Evolutionary conservation across 768 basidiomycete genomes (phyloP).

Genomic region (Boletellus sp.): DNA sequence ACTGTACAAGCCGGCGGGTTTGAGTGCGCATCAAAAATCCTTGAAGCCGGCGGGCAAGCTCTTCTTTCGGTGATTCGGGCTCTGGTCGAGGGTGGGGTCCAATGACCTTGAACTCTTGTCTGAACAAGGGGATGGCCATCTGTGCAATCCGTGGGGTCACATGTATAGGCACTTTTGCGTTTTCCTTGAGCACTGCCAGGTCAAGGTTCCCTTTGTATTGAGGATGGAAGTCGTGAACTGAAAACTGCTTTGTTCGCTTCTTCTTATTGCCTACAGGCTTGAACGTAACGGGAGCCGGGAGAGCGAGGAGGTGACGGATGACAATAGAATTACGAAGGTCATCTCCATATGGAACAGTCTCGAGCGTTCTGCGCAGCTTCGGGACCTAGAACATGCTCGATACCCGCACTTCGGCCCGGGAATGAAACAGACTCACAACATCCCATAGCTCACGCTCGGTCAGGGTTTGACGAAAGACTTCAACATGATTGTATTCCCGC

Average conservation of each 20-base stretch:
- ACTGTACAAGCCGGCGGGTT: constrained; percentile 12
- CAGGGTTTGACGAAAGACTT: constrained; percentile 17
- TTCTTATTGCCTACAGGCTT: constrained; percentile 8
- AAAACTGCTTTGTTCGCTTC: not conserved
- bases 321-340: constrained; percentile 17
- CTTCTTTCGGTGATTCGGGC: constrained; percentile 7
- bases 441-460: constrained; percentile 28
- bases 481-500: constrained; percentile 21
- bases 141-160: constrained; percentile 59
- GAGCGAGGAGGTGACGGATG: constrained; percentile 17
- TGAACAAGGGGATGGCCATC: constrained; percentile 50
- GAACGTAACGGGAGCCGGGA: constrained; percentile 8
- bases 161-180: constrained; percentile 52
- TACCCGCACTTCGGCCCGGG: not conserved
- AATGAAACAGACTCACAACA: constrained; percentile 13
- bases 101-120: constrained; percentile 51
- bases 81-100: constrained; percentile 37
- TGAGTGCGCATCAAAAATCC: constrained; percentile 20
- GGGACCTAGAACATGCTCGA: constrained; percentile 14
- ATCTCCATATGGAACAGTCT: constrained; percentile 20
- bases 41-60: constrained; percentile 17
- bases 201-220: constrained; percentile 45
- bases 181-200: constrained; percentile 53
- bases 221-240: not conserved
- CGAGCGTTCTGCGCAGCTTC: constrained; percentile 19